These are phyloP conservation scores for Pseudopediastrum boryanum DNA, from an alignment of 139 green algal genomes.

Conservation along the genomic window DNA sequence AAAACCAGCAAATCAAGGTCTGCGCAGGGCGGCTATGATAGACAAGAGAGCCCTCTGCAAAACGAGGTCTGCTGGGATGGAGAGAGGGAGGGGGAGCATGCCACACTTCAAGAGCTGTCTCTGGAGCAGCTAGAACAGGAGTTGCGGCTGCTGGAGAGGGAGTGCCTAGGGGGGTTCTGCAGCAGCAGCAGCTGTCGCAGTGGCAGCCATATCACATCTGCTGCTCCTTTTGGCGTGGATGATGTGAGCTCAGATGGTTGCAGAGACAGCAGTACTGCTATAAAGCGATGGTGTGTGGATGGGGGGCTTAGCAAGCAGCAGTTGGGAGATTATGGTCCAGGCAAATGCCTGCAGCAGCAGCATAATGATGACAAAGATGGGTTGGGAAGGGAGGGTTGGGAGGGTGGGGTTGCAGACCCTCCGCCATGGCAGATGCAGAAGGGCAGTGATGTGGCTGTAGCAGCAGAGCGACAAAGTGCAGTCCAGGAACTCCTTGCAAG, in stretches of 20 bases:
- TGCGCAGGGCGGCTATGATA: background rate
- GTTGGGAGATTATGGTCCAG: background rate
- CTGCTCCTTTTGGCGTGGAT: too few relatives aligned
- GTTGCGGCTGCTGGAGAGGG: background rate
- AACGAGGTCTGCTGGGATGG: background rate
- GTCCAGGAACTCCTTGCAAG: slow-evolving; percentile 25
- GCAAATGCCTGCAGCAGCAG: background rate
- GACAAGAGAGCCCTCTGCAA: background rate
- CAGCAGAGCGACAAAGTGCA: slow-evolving; percentile 5
- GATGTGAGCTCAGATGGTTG: too few relatives aligned
- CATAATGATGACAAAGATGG: background rate
- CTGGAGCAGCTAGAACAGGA: background rate
- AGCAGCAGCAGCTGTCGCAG: background rate
- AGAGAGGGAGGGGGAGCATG: background rate
- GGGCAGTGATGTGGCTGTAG: background rate
- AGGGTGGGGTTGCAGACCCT: too few relatives aligned
- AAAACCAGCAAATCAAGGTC: background rate
- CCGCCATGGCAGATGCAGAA: background rate
- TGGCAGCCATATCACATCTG: too few relatives aligned
- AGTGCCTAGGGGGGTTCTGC: background rate
- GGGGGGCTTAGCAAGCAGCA: background rate
- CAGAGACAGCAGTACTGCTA: too few relatives aligned
- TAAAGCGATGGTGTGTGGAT: too few relatives aligned
- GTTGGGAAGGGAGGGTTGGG: background rate
- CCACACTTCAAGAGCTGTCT: background rate